These are phyloP conservation scores for Lactarius akahatsu DNA, from an alignment of 768 basidiomycete species.

Conservation along the genomic window DNA sequence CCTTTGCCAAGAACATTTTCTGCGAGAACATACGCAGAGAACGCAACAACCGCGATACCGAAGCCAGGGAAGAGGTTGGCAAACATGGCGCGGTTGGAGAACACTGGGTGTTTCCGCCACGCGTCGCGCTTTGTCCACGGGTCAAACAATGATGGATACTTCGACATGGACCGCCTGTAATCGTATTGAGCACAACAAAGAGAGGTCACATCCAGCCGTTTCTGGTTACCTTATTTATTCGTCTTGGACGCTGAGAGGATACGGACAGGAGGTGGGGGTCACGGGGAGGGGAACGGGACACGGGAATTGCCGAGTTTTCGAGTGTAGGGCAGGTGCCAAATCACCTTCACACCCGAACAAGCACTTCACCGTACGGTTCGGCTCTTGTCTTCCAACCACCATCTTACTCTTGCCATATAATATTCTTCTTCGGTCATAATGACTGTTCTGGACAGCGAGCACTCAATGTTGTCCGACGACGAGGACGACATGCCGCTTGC, in stretches of 20 bases:
- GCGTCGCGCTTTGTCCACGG: conserved; percentile 94
- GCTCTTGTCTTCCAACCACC: conserved; percentile 27
- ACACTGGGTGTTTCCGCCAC: conserved; percentile 89
- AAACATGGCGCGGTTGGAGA: conserved; percentile 85
- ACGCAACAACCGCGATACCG: conserved; percentile 88
- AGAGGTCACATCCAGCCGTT: not conserved
- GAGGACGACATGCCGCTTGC: conserved; percentile 54
- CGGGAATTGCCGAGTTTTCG: conserved; percentile 22
- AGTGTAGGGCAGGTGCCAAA: conserved; percentile 59
- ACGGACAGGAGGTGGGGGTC: conserved; percentile 1
- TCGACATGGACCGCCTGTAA: conserved; percentile 23
- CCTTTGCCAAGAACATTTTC: conserved; percentile 58
- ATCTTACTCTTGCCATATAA: conserved; percentile 10
- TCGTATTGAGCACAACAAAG: not conserved
- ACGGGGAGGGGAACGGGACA: conserved; percentile 2
- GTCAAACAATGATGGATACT: conserved; percentile 77
- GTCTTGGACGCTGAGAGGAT: not conserved
- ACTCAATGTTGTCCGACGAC: conserved; percentile 57
- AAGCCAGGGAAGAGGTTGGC: conserved; percentile 91
- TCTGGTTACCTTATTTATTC: not conserved
- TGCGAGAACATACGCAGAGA: conserved; percentile 84
- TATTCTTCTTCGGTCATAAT: conserved; percentile 7
- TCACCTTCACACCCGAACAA: conserved; percentile 33
- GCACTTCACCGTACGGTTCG: conserved; percentile 22
- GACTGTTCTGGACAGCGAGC: conserved; percentile 36